A percentile compares a stretch with the other conserved stretches of the same genome.
These are phyloP conservation scores for Onygena corvina DNA, from an alignment of 2,329 filamentous ascomycete species.

Conservation along the genomic window DNA sequence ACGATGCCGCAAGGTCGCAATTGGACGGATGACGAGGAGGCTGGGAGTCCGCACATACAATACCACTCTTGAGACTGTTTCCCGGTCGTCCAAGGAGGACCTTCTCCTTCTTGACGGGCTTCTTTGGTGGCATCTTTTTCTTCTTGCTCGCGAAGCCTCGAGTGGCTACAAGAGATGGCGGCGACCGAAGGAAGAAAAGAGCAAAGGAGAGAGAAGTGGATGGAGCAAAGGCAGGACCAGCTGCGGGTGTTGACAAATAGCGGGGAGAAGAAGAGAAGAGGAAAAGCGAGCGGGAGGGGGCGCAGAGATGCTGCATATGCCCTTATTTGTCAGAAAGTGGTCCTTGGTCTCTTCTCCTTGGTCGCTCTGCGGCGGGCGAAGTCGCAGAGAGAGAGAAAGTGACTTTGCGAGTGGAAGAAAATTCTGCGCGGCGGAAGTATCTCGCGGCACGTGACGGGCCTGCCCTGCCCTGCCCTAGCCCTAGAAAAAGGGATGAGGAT, in stretches of 20 bases:
- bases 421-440: not conserved
- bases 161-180: not conserved
- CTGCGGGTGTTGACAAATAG: slow-evolving; percentile 41
- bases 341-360: not conserved
- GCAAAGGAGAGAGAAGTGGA: slow-evolving; percentile 22
- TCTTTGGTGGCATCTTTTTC: slow-evolving; percentile 92
- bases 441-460: not conserved
- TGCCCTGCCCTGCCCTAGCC: not conserved
- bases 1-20: slow-evolving; percentile 18
- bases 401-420: not conserved
- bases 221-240: slow-evolving; percentile 45
- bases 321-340: not conserved
- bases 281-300: slow-evolving; percentile 5
- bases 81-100: slow-evolving; percentile 88
- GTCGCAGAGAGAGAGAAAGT: not conserved
- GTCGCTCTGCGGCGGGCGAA: not conserved
- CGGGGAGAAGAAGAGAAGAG: slow-evolving; percentile 28
- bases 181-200: slow-evolving; percentile 4
- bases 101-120: slow-evolving; percentile 84
- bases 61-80: slow-evolving; percentile 98
- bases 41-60: slow-evolving; percentile 63
- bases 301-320: slow-evolving; percentile 3
- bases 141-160: slow-evolving; percentile 43
- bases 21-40: slow-evolving; percentile 25
- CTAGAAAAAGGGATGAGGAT: not conserved